phyloP scores from a whole-genome alignment of 2,329 filamentous ascomycete genomes.

The Botrytis pseudocinerea region DNA sequence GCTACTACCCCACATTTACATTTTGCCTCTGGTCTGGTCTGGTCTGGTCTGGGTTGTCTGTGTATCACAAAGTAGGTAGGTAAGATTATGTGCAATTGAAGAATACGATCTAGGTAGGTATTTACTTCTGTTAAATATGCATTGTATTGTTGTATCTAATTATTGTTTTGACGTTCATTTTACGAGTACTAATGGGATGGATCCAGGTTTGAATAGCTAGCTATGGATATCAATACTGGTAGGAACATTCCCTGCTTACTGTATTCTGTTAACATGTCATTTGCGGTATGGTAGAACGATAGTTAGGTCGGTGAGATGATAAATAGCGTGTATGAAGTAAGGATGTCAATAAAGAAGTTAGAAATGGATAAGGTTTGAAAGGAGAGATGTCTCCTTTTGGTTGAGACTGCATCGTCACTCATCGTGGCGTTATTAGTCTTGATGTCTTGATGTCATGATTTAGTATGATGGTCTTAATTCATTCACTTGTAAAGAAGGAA shows the following conservation, averaged over 20 bases:
- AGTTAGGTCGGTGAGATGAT: background rate
- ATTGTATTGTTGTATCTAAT: background rate
- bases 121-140: no score
- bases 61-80: no score
- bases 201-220: background rate
- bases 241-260: background rate
- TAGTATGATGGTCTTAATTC: background rate
- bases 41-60: no score
- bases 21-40: background rate
- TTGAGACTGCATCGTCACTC: background rate
- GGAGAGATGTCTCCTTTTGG: background rate
- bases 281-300: background rate
- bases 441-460: conserved; percentile 20
- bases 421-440: background rate
- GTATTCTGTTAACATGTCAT: background rate
- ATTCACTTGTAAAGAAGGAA: background rate
- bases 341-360: background rate
- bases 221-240: no score
- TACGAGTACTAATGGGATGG: background rate
- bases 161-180: background rate
- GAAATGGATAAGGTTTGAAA: background rate
- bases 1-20: background rate
- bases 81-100: no score
- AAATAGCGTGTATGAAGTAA: background rate
- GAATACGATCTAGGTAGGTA: background rate